phyloP scores from a whole-genome alignment of 306 rosid genomes.

The Cicer bijugum region DNA sequence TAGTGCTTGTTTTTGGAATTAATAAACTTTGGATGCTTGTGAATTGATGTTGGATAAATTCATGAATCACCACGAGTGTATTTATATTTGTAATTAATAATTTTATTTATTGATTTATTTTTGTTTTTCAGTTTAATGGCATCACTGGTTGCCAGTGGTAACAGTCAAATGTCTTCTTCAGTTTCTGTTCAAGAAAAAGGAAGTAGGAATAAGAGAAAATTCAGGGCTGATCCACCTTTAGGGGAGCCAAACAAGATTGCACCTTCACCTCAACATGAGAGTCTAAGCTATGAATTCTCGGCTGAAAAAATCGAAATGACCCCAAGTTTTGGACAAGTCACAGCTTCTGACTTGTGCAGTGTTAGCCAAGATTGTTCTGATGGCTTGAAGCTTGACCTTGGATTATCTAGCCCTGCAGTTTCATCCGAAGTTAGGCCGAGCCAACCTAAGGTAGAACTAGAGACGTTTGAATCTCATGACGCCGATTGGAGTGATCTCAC shows the following conservation, averaged over 20 bases:
- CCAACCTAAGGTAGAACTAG: constrained; percentile 64
- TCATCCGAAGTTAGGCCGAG: constrained; percentile 55
- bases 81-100: constrained; percentile 10
- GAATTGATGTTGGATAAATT: constrained; percentile 31
- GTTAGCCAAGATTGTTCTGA: constrained; percentile 63
- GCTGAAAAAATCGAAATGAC: constrained; percentile 73
- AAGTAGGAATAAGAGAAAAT: constrained; percentile 91
- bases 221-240: constrained; percentile 86
- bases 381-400: constrained; percentile 85
- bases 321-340: constrained; percentile 53
- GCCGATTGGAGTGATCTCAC: constrained; percentile 89
- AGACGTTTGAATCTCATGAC: constrained; percentile 67
- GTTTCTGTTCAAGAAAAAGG: constrained; percentile 75
- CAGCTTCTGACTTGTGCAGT: constrained; percentile 60
- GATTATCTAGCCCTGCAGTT: constrained; percentile 58
- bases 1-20: constrained; percentile 42
- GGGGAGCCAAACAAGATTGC: constrained; percentile 61
- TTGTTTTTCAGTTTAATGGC: constrained; percentile 74
- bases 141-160: constrained; percentile 68
- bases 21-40: constrained; percentile 38
- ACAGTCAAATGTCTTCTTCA: constrained; percentile 62
- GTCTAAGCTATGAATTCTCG: constrained; percentile 71
- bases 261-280: constrained; percentile 64
- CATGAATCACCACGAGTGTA: constrained; percentile 34
- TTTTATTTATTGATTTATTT: not conserved